phyloP scores from a whole-genome alignment of 352 stramenopile genomes.

The Globisporangium sylvaticum region DNA sequence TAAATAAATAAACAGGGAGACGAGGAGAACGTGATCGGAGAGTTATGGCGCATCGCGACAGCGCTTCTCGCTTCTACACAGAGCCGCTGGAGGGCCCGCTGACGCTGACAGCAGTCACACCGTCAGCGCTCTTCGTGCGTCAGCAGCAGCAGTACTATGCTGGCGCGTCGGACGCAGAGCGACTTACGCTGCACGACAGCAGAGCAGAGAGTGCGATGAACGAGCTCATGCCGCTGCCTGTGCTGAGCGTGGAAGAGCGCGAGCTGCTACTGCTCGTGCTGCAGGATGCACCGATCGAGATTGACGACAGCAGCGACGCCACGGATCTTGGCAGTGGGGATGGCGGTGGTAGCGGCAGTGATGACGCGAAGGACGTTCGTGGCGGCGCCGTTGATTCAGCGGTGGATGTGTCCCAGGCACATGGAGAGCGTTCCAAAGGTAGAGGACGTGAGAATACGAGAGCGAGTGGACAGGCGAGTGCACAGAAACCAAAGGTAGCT shows the following conservation, averaged over 20 bases:
- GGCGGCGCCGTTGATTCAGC: no score
- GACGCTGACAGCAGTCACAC: background rate
- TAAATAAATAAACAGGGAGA: background rate
- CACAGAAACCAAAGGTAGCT: no score
- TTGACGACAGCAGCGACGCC: background rate
- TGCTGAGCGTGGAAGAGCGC: background rate
- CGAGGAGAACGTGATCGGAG: background rate
- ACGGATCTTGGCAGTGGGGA: background rate
- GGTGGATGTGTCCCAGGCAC: no score
- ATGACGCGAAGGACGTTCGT: no score
- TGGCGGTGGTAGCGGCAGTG: no score
- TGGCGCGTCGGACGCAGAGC: background rate
- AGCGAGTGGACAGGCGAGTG: background rate
- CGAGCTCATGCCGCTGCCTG: background rate
- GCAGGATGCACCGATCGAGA: background rate
- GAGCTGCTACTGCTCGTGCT: constrained; percentile 1
- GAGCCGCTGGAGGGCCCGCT: background rate
- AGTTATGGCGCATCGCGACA: background rate
- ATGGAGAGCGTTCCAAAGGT: no score
- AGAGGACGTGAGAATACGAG: no score
- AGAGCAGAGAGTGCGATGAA: background rate
- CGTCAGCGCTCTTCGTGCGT: background rate
- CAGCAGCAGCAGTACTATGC: background rate
- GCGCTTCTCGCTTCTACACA: background rate
- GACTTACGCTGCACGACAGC: background rate